Percentiles rank a stretch among this genome's conserved stretches.
phyloP scores from a whole-genome alignment of 352 stramenopile species.

The Phytophthora ramorum region DNA sequence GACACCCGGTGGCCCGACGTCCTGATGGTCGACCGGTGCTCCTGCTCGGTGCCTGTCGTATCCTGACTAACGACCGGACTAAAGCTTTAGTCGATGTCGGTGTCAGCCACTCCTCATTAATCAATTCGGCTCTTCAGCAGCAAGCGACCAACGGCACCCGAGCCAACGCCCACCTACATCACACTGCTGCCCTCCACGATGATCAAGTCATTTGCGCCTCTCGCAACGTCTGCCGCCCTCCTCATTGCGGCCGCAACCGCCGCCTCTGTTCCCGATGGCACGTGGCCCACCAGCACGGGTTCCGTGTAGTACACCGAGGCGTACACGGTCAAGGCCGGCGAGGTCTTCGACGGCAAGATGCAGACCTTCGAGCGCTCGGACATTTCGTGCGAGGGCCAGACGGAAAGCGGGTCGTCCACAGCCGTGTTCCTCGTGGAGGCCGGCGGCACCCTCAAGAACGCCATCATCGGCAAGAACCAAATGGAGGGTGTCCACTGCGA shows the following conservation, averaged over 20 bases:
- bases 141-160: constrained; percentile 18
- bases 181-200: constrained; percentile 9
- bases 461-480: constrained; percentile 29
- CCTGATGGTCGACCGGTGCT: constrained; percentile 8
- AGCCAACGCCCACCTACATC: constrained; percentile 4
- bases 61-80: too few species aligned
- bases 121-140: constrained; percentile 20
- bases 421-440: constrained; percentile 50
- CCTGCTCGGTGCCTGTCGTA: not conserved
- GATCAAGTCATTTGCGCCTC: constrained; percentile 21
- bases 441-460: constrained; percentile 26
- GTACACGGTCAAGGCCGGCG: constrained; percentile 28
- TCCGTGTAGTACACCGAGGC: constrained; percentile 13
- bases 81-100: not conserved
- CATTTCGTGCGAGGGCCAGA: constrained; percentile 46
- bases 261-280: too few species aligned
- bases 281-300: constrained; percentile 20
- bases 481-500: constrained; percentile 22
- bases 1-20: not conserved
- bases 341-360: constrained; percentile 37
- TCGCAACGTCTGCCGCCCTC: too few species aligned
- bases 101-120: constrained; percentile 14
- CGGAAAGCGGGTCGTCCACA: constrained; percentile 14
- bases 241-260: too few species aligned
- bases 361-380: constrained; percentile 69